phyloP scores from a whole-genome alignment of 306 rosid genomes.

The Clitoria ternatea region DNA sequence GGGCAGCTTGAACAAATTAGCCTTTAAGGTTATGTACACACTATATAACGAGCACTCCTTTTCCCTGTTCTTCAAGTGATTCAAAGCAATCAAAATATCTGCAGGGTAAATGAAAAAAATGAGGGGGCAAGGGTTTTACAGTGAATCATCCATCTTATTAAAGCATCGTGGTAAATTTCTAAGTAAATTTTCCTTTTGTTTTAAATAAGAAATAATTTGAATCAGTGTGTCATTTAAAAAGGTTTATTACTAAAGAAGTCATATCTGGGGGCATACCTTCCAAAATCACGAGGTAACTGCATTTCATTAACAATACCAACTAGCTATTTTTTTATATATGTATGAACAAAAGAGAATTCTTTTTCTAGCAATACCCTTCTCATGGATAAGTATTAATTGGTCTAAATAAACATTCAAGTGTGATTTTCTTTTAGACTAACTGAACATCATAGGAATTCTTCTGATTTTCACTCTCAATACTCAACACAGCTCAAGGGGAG shows the following conservation, averaged over 20 bases:
- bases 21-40: not conserved
- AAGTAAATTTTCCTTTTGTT: not conserved
- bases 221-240: not conserved
- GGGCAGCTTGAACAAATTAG: not conserved
- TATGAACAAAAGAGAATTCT: not conserved
- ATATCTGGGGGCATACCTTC: not conserved
- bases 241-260: not conserved
- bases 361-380: not conserved
- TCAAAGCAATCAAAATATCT: slow-evolving; percentile 10
- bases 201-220: not conserved
- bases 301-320: not conserved
- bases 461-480: not conserved
- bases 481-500: not conserved
- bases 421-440: not conserved
- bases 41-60: not conserved
- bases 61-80: not conserved
- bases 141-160: not conserved
- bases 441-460: not conserved
- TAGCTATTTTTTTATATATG: not conserved
- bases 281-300: not conserved
- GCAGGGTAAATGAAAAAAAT: slow-evolving; percentile 6
- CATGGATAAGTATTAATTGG: not conserved
- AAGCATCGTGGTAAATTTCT: not conserved
- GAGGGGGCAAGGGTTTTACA: not conserved
- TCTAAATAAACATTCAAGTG: not conserved